Conservation (phyloP, 2,329 filamentous ascomycete species). For the Aureobasidium sp. region DNA sequence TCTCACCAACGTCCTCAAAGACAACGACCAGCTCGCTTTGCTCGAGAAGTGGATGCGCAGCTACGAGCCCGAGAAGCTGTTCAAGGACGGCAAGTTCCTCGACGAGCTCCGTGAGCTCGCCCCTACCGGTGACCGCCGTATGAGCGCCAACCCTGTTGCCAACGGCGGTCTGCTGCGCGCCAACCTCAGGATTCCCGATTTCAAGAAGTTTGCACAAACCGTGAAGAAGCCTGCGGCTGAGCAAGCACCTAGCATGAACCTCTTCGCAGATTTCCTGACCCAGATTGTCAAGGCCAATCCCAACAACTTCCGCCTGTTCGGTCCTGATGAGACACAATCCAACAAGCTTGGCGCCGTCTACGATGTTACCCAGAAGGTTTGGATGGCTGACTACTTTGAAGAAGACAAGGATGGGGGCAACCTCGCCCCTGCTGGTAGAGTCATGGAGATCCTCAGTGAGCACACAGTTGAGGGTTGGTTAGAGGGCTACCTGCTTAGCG, state of each 20-base stretch:
- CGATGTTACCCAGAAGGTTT: conserved; percentile 69
- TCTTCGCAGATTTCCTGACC: conserved; percentile 60
- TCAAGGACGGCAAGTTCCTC: conserved; percentile 57
- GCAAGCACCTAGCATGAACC: conserved; percentile 58
- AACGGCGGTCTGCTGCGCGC: conserved; percentile 64
- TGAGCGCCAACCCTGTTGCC: conserved; percentile 70
- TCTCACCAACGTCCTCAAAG: conserved; percentile 61
- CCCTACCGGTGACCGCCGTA: conserved; percentile 58
- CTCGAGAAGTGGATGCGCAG: conserved; percentile 72
- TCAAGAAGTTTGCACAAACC: conserved; percentile 58
- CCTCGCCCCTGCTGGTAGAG: conserved; percentile 58
- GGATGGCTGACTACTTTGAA: conserved; percentile 71
- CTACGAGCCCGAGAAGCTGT: conserved; percentile 67
- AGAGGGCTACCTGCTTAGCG: conserved; percentile 69
- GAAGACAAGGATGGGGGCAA: conserved; percentile 72
- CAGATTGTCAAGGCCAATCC: conserved; percentile 61
- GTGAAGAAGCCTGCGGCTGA: conserved; percentile 55
- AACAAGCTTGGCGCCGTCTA: conserved; percentile 71
- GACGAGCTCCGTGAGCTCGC: conserved; percentile 57
- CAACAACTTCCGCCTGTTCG: conserved; percentile 66
- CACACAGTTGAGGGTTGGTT: conserved; percentile 76
- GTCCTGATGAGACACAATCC: conserved; percentile 73
- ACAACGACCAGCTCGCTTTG: conserved; percentile 55
- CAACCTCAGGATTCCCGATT: conserved; percentile 63
- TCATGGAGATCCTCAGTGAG: conserved; percentile 81